phyloP scores from a whole-genome alignment of 2,329 filamentous ascomycete genomes.

The Xylaria sp. region DNA sequence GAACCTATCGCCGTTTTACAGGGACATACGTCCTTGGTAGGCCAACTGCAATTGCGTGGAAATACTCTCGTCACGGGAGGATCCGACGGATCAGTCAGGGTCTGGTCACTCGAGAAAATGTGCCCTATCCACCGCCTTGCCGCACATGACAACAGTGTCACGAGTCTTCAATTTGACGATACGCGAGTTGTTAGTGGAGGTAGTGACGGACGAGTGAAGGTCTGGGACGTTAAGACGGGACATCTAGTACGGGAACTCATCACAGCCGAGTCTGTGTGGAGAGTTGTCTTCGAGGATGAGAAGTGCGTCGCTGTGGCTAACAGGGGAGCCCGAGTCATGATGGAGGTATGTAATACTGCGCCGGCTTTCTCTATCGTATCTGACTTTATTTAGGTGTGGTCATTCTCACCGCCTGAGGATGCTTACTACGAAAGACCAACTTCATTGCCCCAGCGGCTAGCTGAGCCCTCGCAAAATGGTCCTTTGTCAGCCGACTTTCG shows the following conservation, averaged over 20 bases:
- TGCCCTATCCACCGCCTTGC: constrained; percentile 92
- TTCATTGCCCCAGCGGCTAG: constrained; percentile 59
- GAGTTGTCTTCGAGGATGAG: constrained; percentile 97
- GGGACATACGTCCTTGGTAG: constrained; percentile 95
- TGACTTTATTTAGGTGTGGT: constrained; percentile 78
- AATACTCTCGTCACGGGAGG: constrained; percentile 96
- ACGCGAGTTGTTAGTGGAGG: constrained; percentile 94
- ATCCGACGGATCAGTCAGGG: constrained; percentile 93
- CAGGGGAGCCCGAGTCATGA: constrained; percentile 85
- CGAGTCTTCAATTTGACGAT: constrained; percentile 96
- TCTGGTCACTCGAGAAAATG: constrained; percentile 94
- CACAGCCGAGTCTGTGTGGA: constrained; percentile 93
- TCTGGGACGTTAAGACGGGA: constrained; percentile 95
- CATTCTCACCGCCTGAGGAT: constrained; percentile 87
- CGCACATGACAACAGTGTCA: constrained; percentile 98
- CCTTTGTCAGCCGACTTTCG: constrained; percentile 60
- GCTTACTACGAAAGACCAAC: constrained; percentile 63
- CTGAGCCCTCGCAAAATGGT: constrained; percentile 59
- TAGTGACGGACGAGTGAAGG: constrained; percentile 96
- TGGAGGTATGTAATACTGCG: constrained; percentile 78
- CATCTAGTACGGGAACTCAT: constrained; percentile 91
- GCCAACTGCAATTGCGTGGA: constrained; percentile 93
- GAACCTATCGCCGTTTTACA: constrained; percentile 92
- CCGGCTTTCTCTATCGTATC: constrained; percentile 34
- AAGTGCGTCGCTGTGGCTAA: constrained; percentile 97